phyloP scores from a whole-genome alignment of 164 flowering plant species.

The Berberis vulgaris region DNA sequence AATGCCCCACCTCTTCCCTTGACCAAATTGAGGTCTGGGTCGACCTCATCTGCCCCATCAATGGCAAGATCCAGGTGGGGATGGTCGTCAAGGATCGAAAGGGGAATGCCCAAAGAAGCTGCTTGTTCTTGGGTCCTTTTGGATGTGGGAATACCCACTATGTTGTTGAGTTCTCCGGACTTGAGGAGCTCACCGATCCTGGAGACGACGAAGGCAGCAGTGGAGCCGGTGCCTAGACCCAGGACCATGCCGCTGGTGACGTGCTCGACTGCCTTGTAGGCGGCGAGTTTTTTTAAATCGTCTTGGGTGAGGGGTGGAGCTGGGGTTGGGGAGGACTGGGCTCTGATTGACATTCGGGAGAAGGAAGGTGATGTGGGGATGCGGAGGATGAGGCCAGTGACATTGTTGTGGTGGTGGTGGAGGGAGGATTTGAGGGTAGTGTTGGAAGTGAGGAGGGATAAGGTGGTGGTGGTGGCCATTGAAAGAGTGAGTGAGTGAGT shows the following conservation, averaged over 20 bases:
- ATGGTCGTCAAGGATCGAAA: constrained; percentile 35
- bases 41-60: constrained; percentile 63
- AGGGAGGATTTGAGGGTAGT: constrained; percentile 18
- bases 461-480: constrained; percentile 17
- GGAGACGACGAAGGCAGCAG: constrained; percentile 81
- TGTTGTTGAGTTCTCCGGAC: constrained; percentile 38
- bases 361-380: constrained; percentile 11
- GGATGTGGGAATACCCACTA: constrained; percentile 53
- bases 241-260: constrained; percentile 78
- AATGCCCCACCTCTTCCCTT: constrained; percentile 57
- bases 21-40: constrained; percentile 40
- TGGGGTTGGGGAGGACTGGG: constrained; percentile 35
- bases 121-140: constrained; percentile 52
- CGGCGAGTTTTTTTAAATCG: constrained; percentile 76
- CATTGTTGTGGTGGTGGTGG: constrained; percentile 5
- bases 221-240: constrained; percentile 89
- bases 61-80: constrained; percentile 45
- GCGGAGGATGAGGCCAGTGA: constrained; percentile 4
- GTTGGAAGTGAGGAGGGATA: constrained; percentile 14
- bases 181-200: constrained; percentile 50
- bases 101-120: constrained; percentile 35
- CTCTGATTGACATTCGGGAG: constrained; percentile 23
- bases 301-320: constrained; percentile 51
- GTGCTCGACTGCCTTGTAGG: constrained; percentile 74
- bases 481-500: too few species aligned